Evolutionary conservation across 2,329 filamentous ascomycete species (phyloP), one percentile per base, ranked within the genome.

Genomic region (Clarireedia paspali): DNA sequence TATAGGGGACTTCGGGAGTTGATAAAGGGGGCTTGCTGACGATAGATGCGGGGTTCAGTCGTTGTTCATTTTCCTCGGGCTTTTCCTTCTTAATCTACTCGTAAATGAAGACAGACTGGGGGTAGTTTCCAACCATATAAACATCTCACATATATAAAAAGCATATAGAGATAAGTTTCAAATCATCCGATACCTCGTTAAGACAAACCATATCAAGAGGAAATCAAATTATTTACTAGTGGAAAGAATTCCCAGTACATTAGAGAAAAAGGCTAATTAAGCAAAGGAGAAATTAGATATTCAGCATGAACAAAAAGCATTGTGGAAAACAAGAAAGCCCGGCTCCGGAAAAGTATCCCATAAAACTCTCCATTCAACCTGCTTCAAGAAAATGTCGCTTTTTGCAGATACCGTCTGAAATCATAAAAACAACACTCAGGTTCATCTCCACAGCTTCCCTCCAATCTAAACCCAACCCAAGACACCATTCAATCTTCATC

Each of bases 191-290:
- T 14, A 4, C 10, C 20, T 26, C 44, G 30, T 26, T 24, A 47
- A 14, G 17, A 14, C 4, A 47, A 27, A 17, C 4, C 20, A 47
- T 36, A 36, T 44, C 20, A 50, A 44, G 44, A 45, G 46, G 50
- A 50, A 27, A 40, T 45, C 20, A 38, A 50, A 55, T 55, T 55
- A 55, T 55, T 50, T 63, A 66, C 58, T 59, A 59, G 57, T 64
- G 60, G 66, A 66, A 64, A 60, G 63, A 66, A 67, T 64, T 64
- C 64, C 64, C 64, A 42, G 57, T 50, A 65, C 65, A 64, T 66
- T 64, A 66, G 62, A 50, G 46, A 57, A 51, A 55, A 68, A 65
- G 67, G 66, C 64, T 68, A 67, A 69, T 68, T 68, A 69, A 64
- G 66, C 66, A 70, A 69, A 62, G 61, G 56, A 63, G 57, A 68